A percentile compares a stretch with the other conserved stretches of the same genome.
phyloP scores from a whole-genome alignment of 2,329 filamentous ascomycete genomes.

The Beauveria australis region DNA sequence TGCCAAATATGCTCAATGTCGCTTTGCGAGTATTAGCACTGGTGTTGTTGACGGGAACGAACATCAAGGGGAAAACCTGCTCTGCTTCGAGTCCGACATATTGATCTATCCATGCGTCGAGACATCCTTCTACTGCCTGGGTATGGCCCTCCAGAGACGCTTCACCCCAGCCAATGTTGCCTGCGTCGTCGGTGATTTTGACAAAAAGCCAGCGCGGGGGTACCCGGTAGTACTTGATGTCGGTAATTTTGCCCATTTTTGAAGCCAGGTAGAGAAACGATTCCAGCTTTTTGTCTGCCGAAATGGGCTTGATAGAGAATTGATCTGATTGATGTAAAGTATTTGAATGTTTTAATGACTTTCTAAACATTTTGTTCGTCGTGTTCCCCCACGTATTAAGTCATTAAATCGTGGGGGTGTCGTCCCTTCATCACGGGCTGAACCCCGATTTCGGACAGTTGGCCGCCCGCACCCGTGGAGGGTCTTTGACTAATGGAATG shows the following conservation, averaged over 20 bases:
- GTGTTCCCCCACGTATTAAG: too few relatives aligned
- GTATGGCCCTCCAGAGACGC: constrained; percentile 67
- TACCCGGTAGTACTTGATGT: constrained; percentile 66
- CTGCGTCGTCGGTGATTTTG: constrained; percentile 62
- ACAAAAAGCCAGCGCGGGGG: constrained; percentile 72
- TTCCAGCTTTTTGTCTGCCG: too few relatives aligned
- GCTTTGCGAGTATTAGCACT: constrained; percentile 27
- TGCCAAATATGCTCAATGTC: constrained; percentile 81
- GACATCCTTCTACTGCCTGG: constrained; percentile 63
- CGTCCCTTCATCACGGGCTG: neutral
- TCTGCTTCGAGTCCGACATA: constrained; percentile 63
- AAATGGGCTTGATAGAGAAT: too few relatives aligned
- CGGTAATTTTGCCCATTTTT: constrained; percentile 15
- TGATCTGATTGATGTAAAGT: too few relatives aligned
- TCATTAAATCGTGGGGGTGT: too few relatives aligned
- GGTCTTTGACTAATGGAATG: neutral
- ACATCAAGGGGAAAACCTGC: constrained; percentile 30
- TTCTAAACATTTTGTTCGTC: too few relatives aligned
- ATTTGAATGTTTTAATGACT: too few relatives aligned
- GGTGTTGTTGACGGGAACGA: neutral
- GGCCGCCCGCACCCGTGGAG: neutral
- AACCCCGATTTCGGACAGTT: neutral
- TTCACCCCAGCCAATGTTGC: constrained; percentile 64
- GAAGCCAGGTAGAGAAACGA: too few relatives aligned
- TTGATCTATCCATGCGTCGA: constrained; percentile 56